Evolutionary conservation across 371 early-diverging fungal genomes (phyloP), one percentile per base, ranked within the genome.

Genomic region (Phascolomyces articulosus): DNA sequence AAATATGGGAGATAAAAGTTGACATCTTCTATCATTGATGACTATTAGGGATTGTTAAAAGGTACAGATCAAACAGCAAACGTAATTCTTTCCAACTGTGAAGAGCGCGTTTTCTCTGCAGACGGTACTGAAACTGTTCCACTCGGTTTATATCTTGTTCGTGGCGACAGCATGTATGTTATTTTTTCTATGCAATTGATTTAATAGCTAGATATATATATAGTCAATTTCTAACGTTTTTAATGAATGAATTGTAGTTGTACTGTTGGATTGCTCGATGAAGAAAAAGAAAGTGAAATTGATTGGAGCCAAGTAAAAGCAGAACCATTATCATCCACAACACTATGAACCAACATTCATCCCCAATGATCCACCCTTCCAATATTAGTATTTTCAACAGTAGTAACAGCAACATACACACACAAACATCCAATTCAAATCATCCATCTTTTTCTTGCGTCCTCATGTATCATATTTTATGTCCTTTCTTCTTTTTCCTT

Each of bases 21-120:
- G n/a, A n/a, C n/a, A n/a, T n/a, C n/a, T n/a, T n/a, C n/a, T n/a
- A n/a, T n/a, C n/a, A n/a, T n/a, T n/a, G n/a, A n/a, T n/a, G n/a
- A 47, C 41, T 63, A 11, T 29, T 64, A 82, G 90, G 95, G 95
- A 28, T 83, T 72, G 23, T 75, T 94, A 60, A 83, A 79, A 63
- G 95, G 95, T 18, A 84, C 91, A 41, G 95, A 95, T 79, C 92
- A 93, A 64, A 85, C 87, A 9, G 87, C 89, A 28, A 94, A 93
- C 63, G 67, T 94, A 2, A 90, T 95, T 54, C 72, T 95, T 55
- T 77, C 84, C 34, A 78, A 83, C 24, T 87, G 93, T 61, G 74
- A 86, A 27, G 94, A 94, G 67, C 91, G 95, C 59, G 83, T 92
- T 40, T 94, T 91, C 64, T 88, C 89, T 4, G 77, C 75, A 60